A percentile compares a stretch with the other conserved stretches of the same genome.
phyloP scores from a whole-genome alignment of 371 early-diverging fungal genomes.

The Mortierella sp. region DNA sequence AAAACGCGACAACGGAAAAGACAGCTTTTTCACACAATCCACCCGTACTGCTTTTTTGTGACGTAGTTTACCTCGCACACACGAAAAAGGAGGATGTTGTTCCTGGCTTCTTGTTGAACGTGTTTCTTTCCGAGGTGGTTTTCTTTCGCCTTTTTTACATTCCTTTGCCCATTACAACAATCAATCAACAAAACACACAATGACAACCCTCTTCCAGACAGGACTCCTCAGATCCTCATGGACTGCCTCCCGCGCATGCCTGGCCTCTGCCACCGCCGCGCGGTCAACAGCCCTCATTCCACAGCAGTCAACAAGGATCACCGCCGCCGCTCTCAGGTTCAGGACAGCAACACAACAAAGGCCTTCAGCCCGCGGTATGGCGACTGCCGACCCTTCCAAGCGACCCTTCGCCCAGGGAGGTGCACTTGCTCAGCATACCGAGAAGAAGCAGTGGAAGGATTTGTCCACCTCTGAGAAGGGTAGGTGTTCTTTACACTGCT shows the following conservation, averaged over 20 bases:
- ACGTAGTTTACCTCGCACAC: not conserved
- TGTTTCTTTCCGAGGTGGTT: slow-evolving; percentile 1
- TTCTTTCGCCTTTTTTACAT: not conserved
- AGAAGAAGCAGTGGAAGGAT: slow-evolving; percentile 55
- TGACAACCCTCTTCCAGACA: slow-evolving; percentile 16
- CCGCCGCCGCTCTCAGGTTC: slow-evolving; percentile 9
- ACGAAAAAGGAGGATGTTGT: not conserved
- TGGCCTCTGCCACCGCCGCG: slow-evolving; percentile 8
- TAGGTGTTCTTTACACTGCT: not conserved
- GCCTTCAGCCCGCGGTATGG: slow-evolving; percentile 18
- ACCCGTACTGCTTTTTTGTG: slow-evolving; percentile 3
- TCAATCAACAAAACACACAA: not conserved
- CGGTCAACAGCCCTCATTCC: slow-evolving; percentile 7
- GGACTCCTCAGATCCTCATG: slow-evolving; percentile 22
- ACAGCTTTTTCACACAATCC: not conserved
- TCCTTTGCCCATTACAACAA: not conserved
- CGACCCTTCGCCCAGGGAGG: slow-evolving; percentile 15
- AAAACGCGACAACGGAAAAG: not conserved
- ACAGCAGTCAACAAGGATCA: slow-evolving; percentile 16
- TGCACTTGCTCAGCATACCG: slow-evolving; percentile 44
- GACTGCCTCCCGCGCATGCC: slow-evolving; percentile 23
- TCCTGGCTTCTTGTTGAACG: not conserved
- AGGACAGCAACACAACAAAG: slow-evolving; percentile 22
- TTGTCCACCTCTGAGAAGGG: slow-evolving; percentile 51
- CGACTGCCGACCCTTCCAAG: slow-evolving; percentile 46